Percentiles rank a stretch among this genome's conserved stretches.
phyloP scores from a whole-genome alignment of 805 yeast species.

The Schwanniomyces vanrijiae region DNA sequence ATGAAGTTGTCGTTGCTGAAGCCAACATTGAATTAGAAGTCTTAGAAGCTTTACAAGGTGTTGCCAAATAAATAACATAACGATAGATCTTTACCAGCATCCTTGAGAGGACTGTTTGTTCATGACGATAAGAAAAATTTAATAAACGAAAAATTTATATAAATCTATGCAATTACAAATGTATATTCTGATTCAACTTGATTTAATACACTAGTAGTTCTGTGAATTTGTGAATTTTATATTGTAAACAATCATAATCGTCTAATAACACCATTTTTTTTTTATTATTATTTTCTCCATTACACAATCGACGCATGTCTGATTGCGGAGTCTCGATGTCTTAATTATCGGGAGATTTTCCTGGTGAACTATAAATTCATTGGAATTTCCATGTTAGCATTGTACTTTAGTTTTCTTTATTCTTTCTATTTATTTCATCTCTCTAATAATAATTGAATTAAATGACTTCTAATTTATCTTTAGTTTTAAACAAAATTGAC shows the following conservation, averaged over 20 bases:
- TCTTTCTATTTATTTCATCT: neutral
- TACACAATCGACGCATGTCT: neutral
- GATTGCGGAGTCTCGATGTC: neutral
- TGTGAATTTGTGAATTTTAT: neutral
- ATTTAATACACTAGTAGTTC: conserved; percentile 1
- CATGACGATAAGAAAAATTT: conserved; percentile 5
- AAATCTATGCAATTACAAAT: conserved; percentile 4
- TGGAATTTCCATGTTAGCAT: neutral
- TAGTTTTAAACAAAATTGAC: conserved; percentile 65
- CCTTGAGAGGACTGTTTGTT: conserved; percentile 4
- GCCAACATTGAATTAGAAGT: conserved; percentile 96
- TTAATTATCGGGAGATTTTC: conserved; percentile 3
- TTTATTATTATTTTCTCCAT: neutral
- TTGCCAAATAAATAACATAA: conserved; percentile 55
- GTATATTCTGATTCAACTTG: conserved; percentile 1
- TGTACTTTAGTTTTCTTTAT: neutral
- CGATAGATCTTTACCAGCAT: conserved; percentile 3
- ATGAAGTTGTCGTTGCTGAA: conserved; percentile 87
- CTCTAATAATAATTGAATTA: neutral
- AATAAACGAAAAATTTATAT: conserved; percentile 2
- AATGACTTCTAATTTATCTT: conserved; percentile 44
- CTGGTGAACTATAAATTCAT: conserved; percentile 2
- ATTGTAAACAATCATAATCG: too few species aligned
- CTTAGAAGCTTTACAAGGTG: conserved; percentile 86
- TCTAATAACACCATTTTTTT: too few species aligned